Evolutionary conservation across 2,329 filamentous ascomycete genomes (phyloP).

Genomic region (Pezicula neosporulosa): DNA sequence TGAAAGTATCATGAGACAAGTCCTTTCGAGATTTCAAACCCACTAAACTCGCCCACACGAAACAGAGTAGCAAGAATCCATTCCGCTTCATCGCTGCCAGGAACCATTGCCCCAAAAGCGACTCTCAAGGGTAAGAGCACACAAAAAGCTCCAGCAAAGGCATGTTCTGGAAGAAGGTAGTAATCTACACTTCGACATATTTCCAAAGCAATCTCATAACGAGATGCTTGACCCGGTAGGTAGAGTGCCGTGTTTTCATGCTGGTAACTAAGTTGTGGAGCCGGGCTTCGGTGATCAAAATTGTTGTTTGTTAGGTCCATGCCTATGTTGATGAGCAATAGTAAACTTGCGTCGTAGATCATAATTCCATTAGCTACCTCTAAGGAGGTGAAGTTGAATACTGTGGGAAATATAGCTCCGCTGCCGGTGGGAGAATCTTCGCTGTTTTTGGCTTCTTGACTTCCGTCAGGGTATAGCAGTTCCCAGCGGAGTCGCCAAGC

Average conservation of each 20-base stretch:
- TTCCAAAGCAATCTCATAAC: not conserved
- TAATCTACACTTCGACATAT: slow-evolving; percentile 4
- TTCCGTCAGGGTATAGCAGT: not conserved
- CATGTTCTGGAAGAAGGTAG: not conserved
- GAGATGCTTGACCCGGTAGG: not conserved
- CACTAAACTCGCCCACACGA: too few species aligned
- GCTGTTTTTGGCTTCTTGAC: not conserved
- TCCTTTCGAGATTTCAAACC: too few species aligned
- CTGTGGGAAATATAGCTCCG: not conserved
- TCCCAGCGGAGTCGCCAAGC: slow-evolving; percentile 4
- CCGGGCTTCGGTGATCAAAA: not conserved
- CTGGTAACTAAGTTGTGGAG: not conserved
- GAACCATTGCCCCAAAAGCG: not conserved
- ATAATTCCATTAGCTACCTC: not conserved
- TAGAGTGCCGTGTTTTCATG: not conserved
- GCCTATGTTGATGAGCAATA: slow-evolving; percentile 2
- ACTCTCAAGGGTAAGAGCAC: slow-evolving; percentile 1
- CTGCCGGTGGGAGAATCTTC: not conserved
- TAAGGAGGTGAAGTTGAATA: not conserved
- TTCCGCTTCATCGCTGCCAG: not conserved
- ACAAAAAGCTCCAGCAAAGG: not conserved
- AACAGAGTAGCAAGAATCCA: not conserved
- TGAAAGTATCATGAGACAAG: too few species aligned
- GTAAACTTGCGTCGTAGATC: slow-evolving; percentile 3
- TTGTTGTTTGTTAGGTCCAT: not conserved